Evolutionary conservation across 805 yeast genomes (phyloP).

Genomic region (Schwanniomyces sp.): DNA sequence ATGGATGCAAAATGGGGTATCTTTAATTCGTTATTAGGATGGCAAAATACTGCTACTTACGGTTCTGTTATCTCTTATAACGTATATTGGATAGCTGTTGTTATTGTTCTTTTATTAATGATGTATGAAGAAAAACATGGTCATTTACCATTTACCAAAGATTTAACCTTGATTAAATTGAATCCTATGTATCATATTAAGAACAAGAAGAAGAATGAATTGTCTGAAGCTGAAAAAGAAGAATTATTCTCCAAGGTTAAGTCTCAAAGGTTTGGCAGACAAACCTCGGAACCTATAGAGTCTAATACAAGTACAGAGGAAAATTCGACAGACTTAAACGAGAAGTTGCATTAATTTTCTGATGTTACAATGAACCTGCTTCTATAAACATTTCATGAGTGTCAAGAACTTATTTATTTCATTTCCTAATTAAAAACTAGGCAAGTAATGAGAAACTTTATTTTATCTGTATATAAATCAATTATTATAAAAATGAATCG

Average conservation of each 20-base stretch:
- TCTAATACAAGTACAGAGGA: too few relatives aligned
- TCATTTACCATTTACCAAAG: slow-evolving; percentile 69
- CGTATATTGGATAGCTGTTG: slow-evolving; percentile 78
- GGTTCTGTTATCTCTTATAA: slow-evolving; percentile 90
- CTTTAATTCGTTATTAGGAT: slow-evolving; percentile 89
- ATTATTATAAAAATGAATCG: slow-evolving; percentile 24
- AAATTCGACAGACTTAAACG: too few relatives aligned
- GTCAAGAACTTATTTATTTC: too few relatives aligned
- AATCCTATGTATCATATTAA: slow-evolving; percentile 76
- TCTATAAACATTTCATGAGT: too few relatives aligned
- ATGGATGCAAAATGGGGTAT: slow-evolving; percentile 95
- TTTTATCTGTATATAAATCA: not conserved
- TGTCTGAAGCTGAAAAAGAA: slow-evolving; percentile 31
- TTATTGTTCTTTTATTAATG: slow-evolving; percentile 57
- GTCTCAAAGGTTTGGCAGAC: slow-evolving; percentile 18
- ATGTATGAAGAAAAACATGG: slow-evolving; percentile 82
- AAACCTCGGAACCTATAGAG: not conserved
- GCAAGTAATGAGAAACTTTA: not conserved
- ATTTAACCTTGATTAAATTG: slow-evolving; percentile 40
- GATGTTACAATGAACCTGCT: slow-evolving; percentile 23
- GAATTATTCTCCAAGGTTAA: slow-evolving; percentile 34
- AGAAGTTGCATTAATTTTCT: not conserved
- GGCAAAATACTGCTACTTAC: slow-evolving; percentile 96
- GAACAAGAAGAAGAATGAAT: slow-evolving; percentile 55
- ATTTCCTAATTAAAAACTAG: too few relatives aligned